Percentiles rank a stretch among this genome's conserved stretches.
Conservation (phyloP, 1,284 basidiomycete species). For the Marasmius tenuissimus region DNA sequence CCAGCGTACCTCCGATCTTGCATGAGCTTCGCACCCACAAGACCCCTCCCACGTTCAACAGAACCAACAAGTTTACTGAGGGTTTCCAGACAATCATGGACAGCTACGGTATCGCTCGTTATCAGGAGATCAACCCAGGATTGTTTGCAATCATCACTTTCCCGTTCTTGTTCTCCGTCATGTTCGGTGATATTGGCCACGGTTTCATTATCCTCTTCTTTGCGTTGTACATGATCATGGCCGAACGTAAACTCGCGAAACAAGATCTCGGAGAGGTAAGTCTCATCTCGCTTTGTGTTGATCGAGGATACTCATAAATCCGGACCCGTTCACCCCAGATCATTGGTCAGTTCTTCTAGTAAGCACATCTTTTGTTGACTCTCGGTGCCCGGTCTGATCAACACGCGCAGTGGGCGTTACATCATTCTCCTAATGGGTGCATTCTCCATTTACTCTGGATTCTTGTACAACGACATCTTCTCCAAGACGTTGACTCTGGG, state of each 20-base stretch:
- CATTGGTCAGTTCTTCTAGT: conserved; percentile 91
- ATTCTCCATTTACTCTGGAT: conserved; percentile 94
- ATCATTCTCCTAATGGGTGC: conserved; percentile 97
- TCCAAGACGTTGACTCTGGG: conserved; percentile 90
- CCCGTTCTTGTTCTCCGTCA: conserved; percentile 98
- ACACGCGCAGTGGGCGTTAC: conserved; percentile 79
- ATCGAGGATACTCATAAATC: neutral
- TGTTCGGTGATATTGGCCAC: conserved; percentile 99
- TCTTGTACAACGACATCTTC: conserved; percentile 99
- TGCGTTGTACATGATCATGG: conserved; percentile 83
- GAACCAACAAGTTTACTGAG: conserved; percentile 96
- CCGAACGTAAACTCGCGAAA: conserved; percentile 81
- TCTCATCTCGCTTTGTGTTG: conserved; percentile 9
- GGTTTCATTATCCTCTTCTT: conserved; percentile 82
- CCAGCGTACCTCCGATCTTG: conserved; percentile 88
- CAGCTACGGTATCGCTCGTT: conserved; percentile 92
- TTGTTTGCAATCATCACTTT: conserved; percentile 93
- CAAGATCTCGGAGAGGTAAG: conserved; percentile 77
- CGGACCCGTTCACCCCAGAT: conserved; percentile 50
- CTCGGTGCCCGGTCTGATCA: conserved; percentile 20
- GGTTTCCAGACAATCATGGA: conserved; percentile 99
- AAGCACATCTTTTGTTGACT: conserved; percentile 32
- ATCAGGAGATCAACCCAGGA: conserved; percentile 98
- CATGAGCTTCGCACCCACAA: conserved; percentile 90
- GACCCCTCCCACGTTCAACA: conserved; percentile 94